These are phyloP conservation scores for Pyrenochaeta sp. DNA, from an alignment of 2,329 filamentous ascomycete genomes.

Conservation along the genomic window DNA sequence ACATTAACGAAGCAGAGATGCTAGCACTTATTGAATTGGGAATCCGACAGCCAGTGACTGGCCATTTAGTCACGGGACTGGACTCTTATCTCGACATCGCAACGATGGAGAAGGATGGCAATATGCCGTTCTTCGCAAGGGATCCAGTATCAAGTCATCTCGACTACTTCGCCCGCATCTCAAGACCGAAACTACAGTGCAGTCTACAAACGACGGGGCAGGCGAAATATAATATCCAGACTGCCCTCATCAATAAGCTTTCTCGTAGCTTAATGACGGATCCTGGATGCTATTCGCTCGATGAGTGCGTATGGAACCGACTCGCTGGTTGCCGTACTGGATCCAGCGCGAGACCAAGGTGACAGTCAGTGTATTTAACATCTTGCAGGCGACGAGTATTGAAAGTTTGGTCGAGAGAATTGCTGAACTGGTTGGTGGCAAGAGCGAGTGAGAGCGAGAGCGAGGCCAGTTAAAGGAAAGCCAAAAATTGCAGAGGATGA, in stretches of 20 bases:
- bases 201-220: too few relatives aligned
- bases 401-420: constrained; percentile 10
- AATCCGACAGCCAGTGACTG: constrained; percentile 8
- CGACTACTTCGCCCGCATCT: constrained; percentile 1
- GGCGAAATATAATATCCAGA: constrained; percentile 1
- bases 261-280: constrained; percentile 22
- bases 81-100: constrained; percentile 3
- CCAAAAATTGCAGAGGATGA: too few relatives aligned
- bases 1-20: constrained; percentile 14
- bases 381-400: constrained; percentile 24
- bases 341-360: constrained; percentile 20
- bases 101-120: background rate
- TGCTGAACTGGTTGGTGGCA: constrained; percentile 6
- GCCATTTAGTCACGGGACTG: constrained; percentile 15
- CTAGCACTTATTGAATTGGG: constrained; percentile 16
- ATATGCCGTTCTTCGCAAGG: constrained; percentile 13
- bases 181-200: too few relatives aligned
- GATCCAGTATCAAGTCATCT: constrained; percentile 15
- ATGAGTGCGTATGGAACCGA: constrained; percentile 31
- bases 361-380: constrained; percentile 28
- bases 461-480: too few relatives aligned
- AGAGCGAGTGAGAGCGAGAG: constrained; percentile 13
- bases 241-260: constrained; percentile 19
- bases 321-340: constrained; percentile 37
- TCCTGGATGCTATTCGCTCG: constrained; percentile 13